Evolutionary conservation across 2,329 filamentous ascomycete genomes (phyloP).

Genomic region (Alternaria sp.): DNA sequence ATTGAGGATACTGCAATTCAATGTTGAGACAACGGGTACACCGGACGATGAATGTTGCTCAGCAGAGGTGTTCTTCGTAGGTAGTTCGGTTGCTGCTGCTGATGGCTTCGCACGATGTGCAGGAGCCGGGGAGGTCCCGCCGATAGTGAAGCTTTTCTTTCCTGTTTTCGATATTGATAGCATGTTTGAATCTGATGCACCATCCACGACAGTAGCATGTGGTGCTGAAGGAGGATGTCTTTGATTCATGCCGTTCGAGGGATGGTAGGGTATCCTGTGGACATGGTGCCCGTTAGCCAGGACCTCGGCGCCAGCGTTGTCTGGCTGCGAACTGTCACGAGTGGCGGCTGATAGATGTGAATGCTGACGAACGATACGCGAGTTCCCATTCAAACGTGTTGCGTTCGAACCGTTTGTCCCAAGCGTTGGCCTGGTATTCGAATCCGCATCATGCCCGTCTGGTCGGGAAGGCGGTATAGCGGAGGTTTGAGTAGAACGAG

Average conservation of each 20-base stretch:
- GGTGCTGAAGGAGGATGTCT: background rate
- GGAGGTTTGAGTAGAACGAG: background rate
- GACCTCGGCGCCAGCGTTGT: slow-evolving; percentile 17
- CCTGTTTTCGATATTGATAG: slow-evolving; percentile 23
- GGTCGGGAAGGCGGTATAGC: background rate
- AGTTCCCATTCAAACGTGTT: slow-evolving; percentile 10
- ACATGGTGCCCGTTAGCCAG: slow-evolving; percentile 35
- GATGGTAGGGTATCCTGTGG: slow-evolving; percentile 37
- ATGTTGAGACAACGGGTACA: slow-evolving; percentile 28
- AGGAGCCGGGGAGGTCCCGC: slow-evolving; percentile 1
- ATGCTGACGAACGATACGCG: slow-evolving; percentile 8
- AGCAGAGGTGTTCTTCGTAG: background rate
- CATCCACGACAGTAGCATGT: slow-evolving; percentile 12
- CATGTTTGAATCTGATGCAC: slow-evolving; percentile 6
- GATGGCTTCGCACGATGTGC: background rate
- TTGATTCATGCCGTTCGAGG: slow-evolving; percentile 12
- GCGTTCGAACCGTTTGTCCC: slow-evolving; percentile 18
- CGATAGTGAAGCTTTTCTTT: slow-evolving; percentile 29
- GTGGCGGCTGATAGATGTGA: slow-evolving; percentile 12
- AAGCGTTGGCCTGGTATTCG: background rate
- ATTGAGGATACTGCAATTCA: slow-evolving; percentile 39
- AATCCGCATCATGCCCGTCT: background rate
- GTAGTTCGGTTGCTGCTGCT: background rate
- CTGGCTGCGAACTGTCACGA: slow-evolving; percentile 12
- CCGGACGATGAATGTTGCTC: background rate